Evolutionary conservation across 2,329 filamentous ascomycete species (phyloP), one percentile per base, ranked within the genome.

Genomic region (Ilyonectria robusta): DNA sequence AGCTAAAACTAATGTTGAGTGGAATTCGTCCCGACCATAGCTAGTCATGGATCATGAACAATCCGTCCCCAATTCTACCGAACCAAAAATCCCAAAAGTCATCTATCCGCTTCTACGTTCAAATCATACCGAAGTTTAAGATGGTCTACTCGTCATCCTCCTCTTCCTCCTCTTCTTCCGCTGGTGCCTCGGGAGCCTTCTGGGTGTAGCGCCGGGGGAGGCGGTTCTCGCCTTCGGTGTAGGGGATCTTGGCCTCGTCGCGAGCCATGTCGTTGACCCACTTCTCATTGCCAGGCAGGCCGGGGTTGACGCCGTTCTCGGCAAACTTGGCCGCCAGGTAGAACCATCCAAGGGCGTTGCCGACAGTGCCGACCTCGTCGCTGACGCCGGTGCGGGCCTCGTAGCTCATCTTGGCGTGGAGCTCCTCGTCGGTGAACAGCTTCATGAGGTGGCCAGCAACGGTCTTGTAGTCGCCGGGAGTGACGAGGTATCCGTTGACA

Each of bases 311-410:
- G 26, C 87, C 87, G 1, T 84, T 81, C 72, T 90, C 87, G 23
- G 86, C 83, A 78, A 92, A 85, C 77, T 88, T 89, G 72, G 89
- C 87, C 0, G 91, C 92, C n/a, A 96, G 84, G 78, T 93, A 95
- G 77, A 93, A 87, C 93, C 93, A 96, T 23, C 84, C 85, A 13
- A 95, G 82, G 1, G 91, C 90, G 78, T 95, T 95, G 0, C 93
- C 93, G 1, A 94, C 92, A 0, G 93, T 96, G 67, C 91, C 89
- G 1, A 95, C 92, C 78, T 96, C 93, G 76, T 96, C 93, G 67
- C 91, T 94, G 15, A 96, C 92, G 66, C 92, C 89, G 0, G 79
- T 83, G 42, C 81, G 82, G 0, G 93, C 93, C 70, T 87, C 91
- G 8, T 85, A 71, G 72, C 88, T 89, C 91, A 94, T 94, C 64